Base-by-base conservation (phyloP, 2,329 filamentous ascomycete species). In the Xylaria sp. region DNA sequence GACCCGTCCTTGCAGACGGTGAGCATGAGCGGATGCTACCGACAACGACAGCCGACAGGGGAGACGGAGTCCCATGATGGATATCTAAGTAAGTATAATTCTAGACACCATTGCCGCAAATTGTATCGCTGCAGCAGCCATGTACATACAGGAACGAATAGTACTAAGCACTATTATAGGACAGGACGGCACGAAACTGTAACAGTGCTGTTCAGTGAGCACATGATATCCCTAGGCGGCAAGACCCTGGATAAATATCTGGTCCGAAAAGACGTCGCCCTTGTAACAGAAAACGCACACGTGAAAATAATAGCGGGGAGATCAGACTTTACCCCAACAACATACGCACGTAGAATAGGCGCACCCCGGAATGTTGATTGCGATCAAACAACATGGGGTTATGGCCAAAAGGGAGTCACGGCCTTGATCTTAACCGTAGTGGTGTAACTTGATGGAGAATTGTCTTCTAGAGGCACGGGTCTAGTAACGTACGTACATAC, bases 1-100 rank as follows among this genome's bases (percentile, higher is more conserved):
- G 63, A 66, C 66, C 31, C 57, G 17, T 51, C 56, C 40, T 63
- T 56, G 62, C 51, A 59, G 57, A 15, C 20, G 33, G 31, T 26
- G 48, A 26, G 11, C 40, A 20, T 38, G 28, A 38, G 59, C 66
- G 58, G 53, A 65, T 59, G 53, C 40, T 49, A 59, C 59, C 46
- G 56, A 46, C 59, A 51, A 17, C 48, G 62, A 40, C 38, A 42
- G 36, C 7, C 36, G 40, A 40, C 33, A 44, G 58, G 61, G 31
- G 38, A n/a, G 56, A 36, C 20, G 31, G 20, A 40, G 59, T 51
- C 54, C 48, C 53, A 38, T 51, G 60, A 61, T 38, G 36, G 44
- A 28, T 59, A 42, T 28, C 46, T 28, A 38, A 38, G 36, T 38
- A 26, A 38, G 36, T 38, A 26, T 42, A 42, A 36, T 33, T 33